Evolutionary conservation across 2,329 filamentous ascomycete genomes (phyloP).

Genomic region (Alternaria panax): DNA sequence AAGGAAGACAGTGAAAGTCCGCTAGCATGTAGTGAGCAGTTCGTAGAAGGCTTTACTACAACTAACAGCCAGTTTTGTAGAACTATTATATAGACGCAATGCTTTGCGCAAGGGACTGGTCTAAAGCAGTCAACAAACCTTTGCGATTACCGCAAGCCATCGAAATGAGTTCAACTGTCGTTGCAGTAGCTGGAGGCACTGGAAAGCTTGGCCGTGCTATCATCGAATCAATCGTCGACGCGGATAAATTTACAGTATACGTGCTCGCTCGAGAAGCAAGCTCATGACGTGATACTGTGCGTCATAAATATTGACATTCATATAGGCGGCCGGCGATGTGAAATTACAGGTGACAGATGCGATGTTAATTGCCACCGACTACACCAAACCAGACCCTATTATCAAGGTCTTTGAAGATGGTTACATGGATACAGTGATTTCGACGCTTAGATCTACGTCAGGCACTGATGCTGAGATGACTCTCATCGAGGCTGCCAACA

Average conservation of each 20-base stretch:
- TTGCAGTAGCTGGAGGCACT: slow-evolving; percentile 31
- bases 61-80: too few relatives aligned
- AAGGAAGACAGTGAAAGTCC: background rate
- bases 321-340: background rate
- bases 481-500: slow-evolving; percentile 19
- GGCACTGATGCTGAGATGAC: background rate
- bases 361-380: slow-evolving; percentile 15
- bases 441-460: slow-evolving; percentile 9
- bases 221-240: slow-evolving; percentile 12
- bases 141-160: background rate
- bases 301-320: background rate
- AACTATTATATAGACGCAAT: background rate
- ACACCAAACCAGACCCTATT: slow-evolving; percentile 10
- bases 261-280: slow-evolving; percentile 4
- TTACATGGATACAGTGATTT: slow-evolving; percentile 20
- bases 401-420: slow-evolving; percentile 12
- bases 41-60: too few relatives aligned
- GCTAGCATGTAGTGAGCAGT: too few relatives aligned
- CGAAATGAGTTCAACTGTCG: slow-evolving; percentile 4
- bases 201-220: slow-evolving; percentile 23
- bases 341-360: slow-evolving; percentile 7
- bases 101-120: background rate
- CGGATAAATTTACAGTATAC: slow-evolving; percentile 3
- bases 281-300: background rate
- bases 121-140: background rate